A percentile compares a stretch with the other conserved stretches of the same genome.
Evolutionary conservation across 2,329 filamentous ascomycete species (phyloP).

Genomic region (Calcarisporium arbuscula): DNA sequence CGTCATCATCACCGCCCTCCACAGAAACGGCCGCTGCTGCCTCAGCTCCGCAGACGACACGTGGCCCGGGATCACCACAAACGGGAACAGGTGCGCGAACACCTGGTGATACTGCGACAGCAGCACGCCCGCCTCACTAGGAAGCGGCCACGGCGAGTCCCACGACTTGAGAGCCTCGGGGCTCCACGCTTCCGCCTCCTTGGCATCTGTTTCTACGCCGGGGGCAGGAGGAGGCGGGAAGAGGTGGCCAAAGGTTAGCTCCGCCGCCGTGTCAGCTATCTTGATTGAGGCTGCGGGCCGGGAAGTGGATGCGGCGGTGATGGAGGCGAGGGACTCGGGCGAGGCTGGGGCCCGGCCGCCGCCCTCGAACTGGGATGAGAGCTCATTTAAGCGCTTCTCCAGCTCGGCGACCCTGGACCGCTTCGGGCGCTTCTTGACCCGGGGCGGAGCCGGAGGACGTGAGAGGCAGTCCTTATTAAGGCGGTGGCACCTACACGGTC

Average conservation of each 20-base stretch:
- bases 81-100: constrained; percentile 35
- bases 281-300: constrained; percentile 7
- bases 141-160: constrained; percentile 34
- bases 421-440: constrained; percentile 39
- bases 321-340: background rate
- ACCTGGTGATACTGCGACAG: constrained; percentile 28
- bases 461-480: constrained; percentile 40
- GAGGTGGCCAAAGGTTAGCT: constrained; percentile 27
- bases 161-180: constrained; percentile 14
- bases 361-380: constrained; percentile 37
- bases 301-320: constrained; percentile 2
- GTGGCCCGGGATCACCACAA: constrained; percentile 33
- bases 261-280: constrained; percentile 6
- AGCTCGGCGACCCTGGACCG: constrained; percentile 44
- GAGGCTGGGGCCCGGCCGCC: constrained; percentile 12
- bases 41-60: constrained; percentile 30
- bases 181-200: constrained; percentile 15
- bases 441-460: constrained; percentile 41
- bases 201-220: constrained; percentile 13
- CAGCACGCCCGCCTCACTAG: constrained; percentile 32
- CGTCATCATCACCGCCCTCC: constrained; percentile 44
- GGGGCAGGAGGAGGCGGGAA: constrained; percentile 24
- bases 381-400: constrained; percentile 42
- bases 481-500: constrained; percentile 36
- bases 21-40: constrained; percentile 35